Conservation (phyloP, 257 asterid species). For the Solanum clarkiae region DNA sequence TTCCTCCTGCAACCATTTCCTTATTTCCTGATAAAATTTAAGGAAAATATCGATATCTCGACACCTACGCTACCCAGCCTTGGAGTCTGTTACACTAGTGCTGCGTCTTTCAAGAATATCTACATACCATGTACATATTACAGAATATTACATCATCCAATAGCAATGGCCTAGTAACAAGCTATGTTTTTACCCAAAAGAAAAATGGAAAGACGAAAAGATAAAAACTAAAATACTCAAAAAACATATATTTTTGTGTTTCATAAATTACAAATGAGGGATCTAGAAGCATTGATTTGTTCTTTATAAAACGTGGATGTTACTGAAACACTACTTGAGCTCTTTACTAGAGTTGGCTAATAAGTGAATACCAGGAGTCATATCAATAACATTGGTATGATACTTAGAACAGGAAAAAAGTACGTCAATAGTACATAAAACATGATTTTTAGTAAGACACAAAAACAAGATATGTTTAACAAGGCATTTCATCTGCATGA, state of each 20-base stretch:
- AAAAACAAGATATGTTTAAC: neutral
- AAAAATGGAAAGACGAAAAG: neutral
- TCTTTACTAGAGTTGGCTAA: neutral
- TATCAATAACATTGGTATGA: neutral
- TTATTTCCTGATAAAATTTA: neutral
- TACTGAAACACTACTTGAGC: neutral
- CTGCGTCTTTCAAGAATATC: neutral
- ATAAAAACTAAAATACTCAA: neutral
- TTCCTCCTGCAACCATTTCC: neutral
- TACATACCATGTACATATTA: neutral
- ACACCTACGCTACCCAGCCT: neutral
- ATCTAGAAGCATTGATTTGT: neutral
- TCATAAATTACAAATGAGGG: neutral
- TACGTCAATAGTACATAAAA: neutral
- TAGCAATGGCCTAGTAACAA: neutral
- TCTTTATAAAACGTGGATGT: neutral
- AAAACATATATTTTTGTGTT: neutral
- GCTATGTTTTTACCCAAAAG: neutral
- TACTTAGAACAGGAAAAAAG: neutral
- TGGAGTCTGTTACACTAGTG: neutral
- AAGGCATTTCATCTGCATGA: neutral
- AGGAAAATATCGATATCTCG: neutral
- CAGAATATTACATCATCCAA: neutral
- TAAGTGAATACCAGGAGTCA: neutral
- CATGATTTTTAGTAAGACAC: neutral